Evolutionary conservation across 1,139 yeast species (phyloP).

Genomic region (Yamadazyma kanchanaburiensis): DNA sequence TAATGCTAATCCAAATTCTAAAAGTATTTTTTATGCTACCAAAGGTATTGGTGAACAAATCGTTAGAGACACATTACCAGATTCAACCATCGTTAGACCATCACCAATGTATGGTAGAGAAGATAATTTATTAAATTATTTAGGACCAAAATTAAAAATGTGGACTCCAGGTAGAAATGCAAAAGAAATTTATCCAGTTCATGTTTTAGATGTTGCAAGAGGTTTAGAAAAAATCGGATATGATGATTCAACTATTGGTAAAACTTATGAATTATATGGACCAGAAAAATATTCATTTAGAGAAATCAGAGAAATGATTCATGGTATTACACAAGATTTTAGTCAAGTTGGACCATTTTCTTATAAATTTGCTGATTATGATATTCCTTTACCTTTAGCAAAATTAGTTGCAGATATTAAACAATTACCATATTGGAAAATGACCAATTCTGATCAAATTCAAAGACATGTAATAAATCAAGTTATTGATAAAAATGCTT

Average conservation of each 20-base stretch:
- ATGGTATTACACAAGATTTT: slow-evolving; percentile 59
- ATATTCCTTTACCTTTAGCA: slow-evolving; percentile 38
- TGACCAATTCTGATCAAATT: slow-evolving; percentile 70
- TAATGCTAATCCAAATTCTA: slow-evolving; percentile 69
- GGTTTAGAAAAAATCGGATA: slow-evolving; percentile 78
- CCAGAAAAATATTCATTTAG: slow-evolving; percentile 59
- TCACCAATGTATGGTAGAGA: slow-evolving; percentile 78
- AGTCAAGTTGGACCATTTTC: slow-evolving; percentile 53
- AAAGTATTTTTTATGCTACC: slow-evolving; percentile 71
- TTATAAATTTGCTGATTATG: slow-evolving; percentile 29
- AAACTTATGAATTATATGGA: slow-evolving; percentile 76
- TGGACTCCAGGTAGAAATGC: slow-evolving; percentile 65
- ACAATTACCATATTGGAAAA: slow-evolving; percentile 63
- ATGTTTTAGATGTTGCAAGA: slow-evolving; percentile 72
- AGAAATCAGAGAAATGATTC: slow-evolving; percentile 70
- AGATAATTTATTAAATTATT: slow-evolving; percentile 65
- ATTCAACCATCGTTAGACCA: slow-evolving; percentile 83
- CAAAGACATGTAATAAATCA: slow-evolving; percentile 76
- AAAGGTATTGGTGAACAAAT: slow-evolving; percentile 77
- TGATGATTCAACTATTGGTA: slow-evolving; percentile 78
- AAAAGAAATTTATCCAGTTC: slow-evolving; percentile 69
- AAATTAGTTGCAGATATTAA: slow-evolving; percentile 46
- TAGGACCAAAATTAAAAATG: slow-evolving; percentile 54
- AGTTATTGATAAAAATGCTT: slow-evolving; percentile 55
- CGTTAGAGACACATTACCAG: slow-evolving; percentile 67